Evolutionary conservation across 1,139 yeast genomes (phyloP).

Genomic region (Sporopachydermia cereana): DNA sequence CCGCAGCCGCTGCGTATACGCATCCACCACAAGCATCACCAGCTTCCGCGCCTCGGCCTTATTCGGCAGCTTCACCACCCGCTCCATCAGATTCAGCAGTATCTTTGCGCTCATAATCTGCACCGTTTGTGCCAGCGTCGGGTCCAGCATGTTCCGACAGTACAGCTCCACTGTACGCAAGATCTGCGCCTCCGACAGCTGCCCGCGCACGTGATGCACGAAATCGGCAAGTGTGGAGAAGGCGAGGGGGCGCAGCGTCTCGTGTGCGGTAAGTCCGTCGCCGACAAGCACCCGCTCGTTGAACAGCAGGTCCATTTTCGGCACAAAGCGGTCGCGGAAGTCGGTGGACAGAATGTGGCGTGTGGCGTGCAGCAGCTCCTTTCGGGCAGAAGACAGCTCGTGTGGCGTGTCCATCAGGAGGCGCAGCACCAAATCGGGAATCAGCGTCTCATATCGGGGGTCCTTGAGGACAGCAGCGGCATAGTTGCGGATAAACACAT

Average conservation of each 20-base stretch:
- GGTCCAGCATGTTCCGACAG: constrained; percentile 72
- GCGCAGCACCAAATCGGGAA: constrained; percentile 81
- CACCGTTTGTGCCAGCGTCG: constrained; percentile 74
- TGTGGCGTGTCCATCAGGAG: constrained; percentile 92
- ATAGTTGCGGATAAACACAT: constrained; percentile 77
- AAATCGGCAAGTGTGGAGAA: constrained; percentile 94
- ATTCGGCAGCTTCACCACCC: constrained; percentile 74
- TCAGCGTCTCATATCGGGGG: constrained; percentile 49
- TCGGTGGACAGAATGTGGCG: constrained; percentile 89
- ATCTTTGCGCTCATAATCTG: constrained; percentile 97
- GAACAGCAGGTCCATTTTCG: constrained; percentile 74
- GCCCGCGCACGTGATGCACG: constrained; percentile 83
- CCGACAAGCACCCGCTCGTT: constrained; percentile 86
- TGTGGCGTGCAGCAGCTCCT: constrained; percentile 88
- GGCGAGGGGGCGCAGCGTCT: constrained; percentile 68
- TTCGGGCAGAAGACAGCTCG: constrained; percentile 86
- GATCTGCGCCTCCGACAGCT: constrained; percentile 71
- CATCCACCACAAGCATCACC: constrained; percentile 70
- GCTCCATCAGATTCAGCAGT: constrained; percentile 74
- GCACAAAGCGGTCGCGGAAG: constrained; percentile 68
- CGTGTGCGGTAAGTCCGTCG: constrained; percentile 83
- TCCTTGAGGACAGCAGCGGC: constrained; percentile 49
- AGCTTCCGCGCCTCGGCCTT: constrained; percentile 80
- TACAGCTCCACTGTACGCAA: constrained; percentile 83
- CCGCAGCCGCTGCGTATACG: constrained; percentile 76